A percentile compares a stretch with the other conserved stretches of the same genome.
These are phyloP conservation scores for Ustilago sp. DNA, from an alignment of 1,284 basidiomycete genomes.

Conservation along the genomic window DNA sequence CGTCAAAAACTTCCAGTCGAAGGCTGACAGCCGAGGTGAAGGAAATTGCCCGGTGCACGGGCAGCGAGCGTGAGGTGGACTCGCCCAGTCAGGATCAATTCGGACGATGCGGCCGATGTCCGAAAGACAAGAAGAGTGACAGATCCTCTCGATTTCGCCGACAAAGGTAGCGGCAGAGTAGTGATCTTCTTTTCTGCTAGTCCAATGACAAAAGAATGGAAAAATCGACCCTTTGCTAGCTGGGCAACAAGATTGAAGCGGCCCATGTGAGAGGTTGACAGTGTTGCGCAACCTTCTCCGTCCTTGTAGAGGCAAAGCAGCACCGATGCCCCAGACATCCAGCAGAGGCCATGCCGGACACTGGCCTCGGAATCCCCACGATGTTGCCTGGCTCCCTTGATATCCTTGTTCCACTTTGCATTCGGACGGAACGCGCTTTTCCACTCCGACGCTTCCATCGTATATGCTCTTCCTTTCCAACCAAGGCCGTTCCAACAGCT, in stretches of 20 bases:
- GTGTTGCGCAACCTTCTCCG: too few relatives aligned
- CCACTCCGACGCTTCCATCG: background rate
- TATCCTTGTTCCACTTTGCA: background rate
- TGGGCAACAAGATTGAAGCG: background rate
- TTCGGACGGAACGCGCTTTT: constrained; percentile 6
- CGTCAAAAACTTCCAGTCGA: background rate
- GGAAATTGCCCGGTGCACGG: constrained; percentile 33
- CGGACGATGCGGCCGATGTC: constrained; percentile 43
- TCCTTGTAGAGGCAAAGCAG: too few relatives aligned
- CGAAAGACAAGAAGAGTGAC: constrained; percentile 21
- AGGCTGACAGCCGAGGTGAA: constrained; percentile 24
- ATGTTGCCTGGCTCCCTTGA: background rate
- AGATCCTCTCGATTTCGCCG: constrained; percentile 7
- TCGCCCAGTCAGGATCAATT: constrained; percentile 15
- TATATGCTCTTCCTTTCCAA: background rate
- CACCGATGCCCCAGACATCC: background rate
- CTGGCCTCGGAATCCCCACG: background rate
- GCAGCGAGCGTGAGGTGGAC: background rate
- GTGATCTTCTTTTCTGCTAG: background rate
- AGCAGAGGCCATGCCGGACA: background rate
- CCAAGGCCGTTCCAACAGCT: background rate
- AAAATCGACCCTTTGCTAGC: background rate
- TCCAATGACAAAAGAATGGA: background rate
- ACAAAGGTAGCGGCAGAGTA: background rate
- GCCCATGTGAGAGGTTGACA: background rate